Evolutionary conservation across 1,139 yeast species (phyloP).

Genomic region (Zhuliangozyma blackwelliae): DNA sequence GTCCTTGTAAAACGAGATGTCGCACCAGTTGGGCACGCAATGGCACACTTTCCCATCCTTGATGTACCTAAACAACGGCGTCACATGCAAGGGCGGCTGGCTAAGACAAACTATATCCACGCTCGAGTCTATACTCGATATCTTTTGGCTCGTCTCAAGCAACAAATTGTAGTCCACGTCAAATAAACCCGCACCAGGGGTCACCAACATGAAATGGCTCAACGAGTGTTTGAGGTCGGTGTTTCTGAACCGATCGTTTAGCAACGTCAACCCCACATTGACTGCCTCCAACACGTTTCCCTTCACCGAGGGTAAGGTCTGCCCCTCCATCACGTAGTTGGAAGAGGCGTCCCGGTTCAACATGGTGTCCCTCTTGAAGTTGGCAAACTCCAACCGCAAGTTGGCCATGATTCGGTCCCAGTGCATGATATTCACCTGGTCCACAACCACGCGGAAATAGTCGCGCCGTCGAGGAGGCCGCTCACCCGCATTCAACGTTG

Average conservation of each 20-base stretch:
- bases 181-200: slow-evolving; percentile 91
- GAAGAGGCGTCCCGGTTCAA: slow-evolving; percentile 43
- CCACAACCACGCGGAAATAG: slow-evolving; percentile 90
- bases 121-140: slow-evolving; percentile 76
- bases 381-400: slow-evolving; percentile 77
- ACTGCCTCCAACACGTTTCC: slow-evolving; percentile 88
- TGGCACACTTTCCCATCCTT: slow-evolving; percentile 52
- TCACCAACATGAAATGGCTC: slow-evolving; percentile 75
- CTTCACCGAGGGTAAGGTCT: slow-evolving; percentile 78
- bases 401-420: slow-evolving; percentile 94
- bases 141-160: slow-evolving; percentile 68
- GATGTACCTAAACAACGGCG: slow-evolving; percentile 78
- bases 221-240: slow-evolving; percentile 86
- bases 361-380: slow-evolving; percentile 69
- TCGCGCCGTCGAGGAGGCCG: slow-evolving; percentile 66
- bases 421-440: slow-evolving; percentile 78
- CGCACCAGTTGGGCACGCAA: slow-evolving; percentile 93
- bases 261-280: slow-evolving; percentile 73
- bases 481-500: slow-evolving; percentile 64
- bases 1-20: slow-evolving; percentile 82
- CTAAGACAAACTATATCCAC: slow-evolving; percentile 85
- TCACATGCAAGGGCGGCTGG: slow-evolving; percentile 87
- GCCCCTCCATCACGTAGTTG: slow-evolving; percentile 45
- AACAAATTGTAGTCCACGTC: slow-evolving; percentile 85
- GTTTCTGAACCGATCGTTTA: slow-evolving; percentile 77